These are phyloP conservation scores for Vigna unguiculata DNA, from an alignment of 306 rosid species.

Conservation along the genomic window DNA sequence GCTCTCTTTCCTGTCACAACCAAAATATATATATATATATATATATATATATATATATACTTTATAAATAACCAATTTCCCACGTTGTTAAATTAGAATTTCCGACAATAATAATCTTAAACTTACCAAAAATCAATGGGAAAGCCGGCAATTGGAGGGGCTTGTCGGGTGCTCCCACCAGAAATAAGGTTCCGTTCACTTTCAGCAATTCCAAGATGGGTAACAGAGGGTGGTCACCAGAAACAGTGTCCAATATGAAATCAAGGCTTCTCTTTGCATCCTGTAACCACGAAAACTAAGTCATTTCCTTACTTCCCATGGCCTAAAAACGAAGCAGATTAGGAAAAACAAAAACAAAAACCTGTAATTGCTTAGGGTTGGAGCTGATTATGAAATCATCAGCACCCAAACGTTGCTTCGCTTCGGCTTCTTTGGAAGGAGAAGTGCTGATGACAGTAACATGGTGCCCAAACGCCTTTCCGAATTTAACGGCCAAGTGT, in stretches of 20 bases:
- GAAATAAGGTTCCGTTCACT: constrained; percentile 62
- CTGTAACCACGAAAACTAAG: constrained; percentile 43
- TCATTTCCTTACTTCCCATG: no score
- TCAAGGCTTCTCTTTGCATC: constrained; percentile 52
- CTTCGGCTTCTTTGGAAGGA: constrained; percentile 70
- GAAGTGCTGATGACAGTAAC: constrained; percentile 82
- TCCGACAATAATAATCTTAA: no score
- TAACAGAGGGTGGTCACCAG: constrained; percentile 60
- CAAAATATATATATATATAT: no score
- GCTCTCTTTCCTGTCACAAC: constrained; percentile 61
- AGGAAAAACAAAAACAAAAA: no score
- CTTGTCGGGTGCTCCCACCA: constrained; percentile 77
- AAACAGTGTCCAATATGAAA: constrained; percentile 71
- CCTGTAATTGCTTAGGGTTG: constrained; percentile 61
- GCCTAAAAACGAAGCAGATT: no score
- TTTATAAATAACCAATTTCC: no score
- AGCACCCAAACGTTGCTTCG: constrained; percentile 65
- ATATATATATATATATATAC: no score
- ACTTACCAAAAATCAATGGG: constrained; percentile 72
- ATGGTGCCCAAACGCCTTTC: constrained; percentile 78
- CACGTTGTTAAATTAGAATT: no score
- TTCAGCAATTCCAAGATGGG: constrained; percentile 71
- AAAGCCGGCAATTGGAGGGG: constrained; percentile 68
- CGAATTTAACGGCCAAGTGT: constrained; percentile 79
- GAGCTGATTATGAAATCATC: constrained; percentile 70